Base-by-base conservation (phyloP, 805 yeast species). In the Blastobotrys terrestris region DNA sequence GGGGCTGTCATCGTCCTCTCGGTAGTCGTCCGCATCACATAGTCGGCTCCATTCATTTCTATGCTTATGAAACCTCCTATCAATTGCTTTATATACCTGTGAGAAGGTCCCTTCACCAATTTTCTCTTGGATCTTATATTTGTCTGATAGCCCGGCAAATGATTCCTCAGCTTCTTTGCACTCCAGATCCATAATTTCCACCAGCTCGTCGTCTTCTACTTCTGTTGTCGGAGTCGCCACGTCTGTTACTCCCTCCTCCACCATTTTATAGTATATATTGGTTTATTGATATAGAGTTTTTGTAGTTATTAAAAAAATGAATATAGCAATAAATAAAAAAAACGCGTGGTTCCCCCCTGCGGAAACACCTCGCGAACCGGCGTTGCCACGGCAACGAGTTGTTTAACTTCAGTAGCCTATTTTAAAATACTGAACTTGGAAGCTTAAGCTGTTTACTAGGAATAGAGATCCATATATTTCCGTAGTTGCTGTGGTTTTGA, bases 91-190 rank as follows among this genome's bases (percentile, higher is more conserved):
- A 69, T 79, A 81, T 3, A 81, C 87, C 6, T 80, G 72, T 31
- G 83, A 77, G 57, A 81, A 81, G 0, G 87, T 81, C 21, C 87
- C 87, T 64, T 82, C 86, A 35, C 86, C 85, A 50, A 82, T 78
- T 60, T 81, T 81, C 55, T 79, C 82, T 18, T 80, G 67, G 22
- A 82, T 62, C 18, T 77, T 67, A 60, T 76, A 82, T 44, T 77
- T 69, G 13, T 73, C 67, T 1, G 75, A 67, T 39, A 87, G 67
- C 0, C 74, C 74, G 1, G 80, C 79, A 59, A 87, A 84, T 26
- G 79, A 74, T 31, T 47, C 44, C 18, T 55, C 54, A 26, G 64
- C 55, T 39, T 53, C 58, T n/a, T 49, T 54, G 39, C 49, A 57
- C 39, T 31, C 53, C n/a, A 22, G 48, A 21, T 21, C 50, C 44